Conservation (phyloP, 495 filamentous ascomycete species). For the Cryomyces minteri region DNA sequence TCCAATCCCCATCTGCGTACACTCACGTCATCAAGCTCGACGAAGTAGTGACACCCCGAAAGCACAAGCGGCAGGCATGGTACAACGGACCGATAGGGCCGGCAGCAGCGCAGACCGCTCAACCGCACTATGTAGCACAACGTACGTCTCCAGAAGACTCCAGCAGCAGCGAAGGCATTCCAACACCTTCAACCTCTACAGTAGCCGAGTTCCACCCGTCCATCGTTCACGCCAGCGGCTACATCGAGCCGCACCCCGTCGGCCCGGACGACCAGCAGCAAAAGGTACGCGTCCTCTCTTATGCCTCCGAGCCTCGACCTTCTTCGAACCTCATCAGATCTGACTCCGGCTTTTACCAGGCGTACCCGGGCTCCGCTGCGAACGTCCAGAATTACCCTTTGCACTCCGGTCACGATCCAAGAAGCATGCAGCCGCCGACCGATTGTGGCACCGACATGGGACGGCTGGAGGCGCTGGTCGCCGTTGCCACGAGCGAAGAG, state of each 20-base stretch:
- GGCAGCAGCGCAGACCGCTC: constrained; percentile 3
- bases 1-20: not conserved
- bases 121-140: constrained; percentile 19
- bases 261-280: constrained; percentile 18
- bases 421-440: constrained; percentile 4
- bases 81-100: constrained; percentile 49
- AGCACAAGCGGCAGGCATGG: constrained; percentile 47
- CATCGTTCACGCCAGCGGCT: constrained; percentile 45
- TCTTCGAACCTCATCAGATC: too few relatives aligned
- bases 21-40: constrained; percentile 13
- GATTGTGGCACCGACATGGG: constrained; percentile 31
- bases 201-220: constrained; percentile 43
- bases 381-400: constrained; percentile 9
- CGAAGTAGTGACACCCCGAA: constrained; percentile 32
- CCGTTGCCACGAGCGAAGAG: constrained; percentile 77
- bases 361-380: not conserved
- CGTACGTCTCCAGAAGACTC: constrained; percentile 55
- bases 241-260: constrained; percentile 31
- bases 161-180: constrained; percentile 50
- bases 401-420: constrained; percentile 15
- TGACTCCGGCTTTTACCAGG: not conserved
- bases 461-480: constrained; percentile 68
- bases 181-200: constrained; percentile 40
- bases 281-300: not conserved
- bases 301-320: too few relatives aligned